phyloP scores from a whole-genome alignment of 2,329 filamentous ascomycete genomes.

The Trichocomaceae sp. region DNA sequence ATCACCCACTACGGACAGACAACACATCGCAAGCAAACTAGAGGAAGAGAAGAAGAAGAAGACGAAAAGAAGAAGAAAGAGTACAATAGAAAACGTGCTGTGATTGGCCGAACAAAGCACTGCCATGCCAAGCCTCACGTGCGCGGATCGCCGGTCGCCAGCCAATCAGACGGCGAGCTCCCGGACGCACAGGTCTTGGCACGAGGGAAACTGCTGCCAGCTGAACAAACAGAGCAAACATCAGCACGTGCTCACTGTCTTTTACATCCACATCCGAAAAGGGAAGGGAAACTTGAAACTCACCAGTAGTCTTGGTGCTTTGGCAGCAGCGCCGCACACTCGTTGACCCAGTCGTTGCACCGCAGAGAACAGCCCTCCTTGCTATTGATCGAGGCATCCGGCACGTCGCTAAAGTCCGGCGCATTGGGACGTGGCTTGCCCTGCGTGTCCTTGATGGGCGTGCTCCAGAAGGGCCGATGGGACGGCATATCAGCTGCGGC shows the following conservation, averaged over 20 bases:
- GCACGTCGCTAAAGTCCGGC: not conserved
- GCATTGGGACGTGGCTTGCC: not conserved
- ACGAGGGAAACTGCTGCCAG: conserved; percentile 6
- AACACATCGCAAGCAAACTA: too few species aligned
- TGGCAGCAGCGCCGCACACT: conserved; percentile 8
- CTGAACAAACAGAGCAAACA: conserved; percentile 1
- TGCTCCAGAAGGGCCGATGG: conserved; percentile 9
- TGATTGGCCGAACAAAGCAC: not conserved
- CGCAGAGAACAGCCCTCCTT: conserved; percentile 11
- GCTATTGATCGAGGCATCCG: not conserved
- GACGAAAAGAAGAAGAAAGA: too few species aligned
- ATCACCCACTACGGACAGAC: too few species aligned
- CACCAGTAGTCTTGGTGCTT: conserved; percentile 12
- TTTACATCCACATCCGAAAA: too few species aligned
- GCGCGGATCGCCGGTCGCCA: not conserved
- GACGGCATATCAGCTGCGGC: not conserved
- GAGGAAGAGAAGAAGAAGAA: too few species aligned
- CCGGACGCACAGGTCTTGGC: conserved; percentile 11
- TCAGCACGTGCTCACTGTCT: not conserved
- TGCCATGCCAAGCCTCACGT: conserved; percentile 3
- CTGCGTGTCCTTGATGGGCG: not conserved
- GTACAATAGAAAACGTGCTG: not conserved
- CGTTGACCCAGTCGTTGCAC: conserved; percentile 5
- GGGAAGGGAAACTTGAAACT: not conserved
- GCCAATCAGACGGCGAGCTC: conserved; percentile 9